Base-by-base conservation (phyloP, 2,329 filamentous ascomycete species). In the Fusarium sp. region DNA sequence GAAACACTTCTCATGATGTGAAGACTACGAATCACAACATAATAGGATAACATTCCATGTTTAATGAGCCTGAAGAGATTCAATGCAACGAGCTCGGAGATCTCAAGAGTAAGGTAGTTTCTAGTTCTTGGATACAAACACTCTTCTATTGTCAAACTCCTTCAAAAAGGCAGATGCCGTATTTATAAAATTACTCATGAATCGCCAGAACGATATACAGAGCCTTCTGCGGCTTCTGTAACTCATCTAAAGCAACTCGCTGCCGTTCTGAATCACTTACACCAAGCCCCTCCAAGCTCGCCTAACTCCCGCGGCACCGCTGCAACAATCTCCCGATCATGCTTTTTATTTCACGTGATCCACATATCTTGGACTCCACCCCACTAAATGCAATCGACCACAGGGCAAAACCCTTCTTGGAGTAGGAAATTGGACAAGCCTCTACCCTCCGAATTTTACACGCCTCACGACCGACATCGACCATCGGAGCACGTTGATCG, bases 401-500 rank as follows among this genome's bases (percentile, higher is more conserved):
- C 45, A 49, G 46, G 46, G 46, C 46, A 49, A 31, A 83, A 82
- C 82, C 81, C 82, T 83, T 81, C 74, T 72, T 77, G 76, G 77
- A 82, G 82, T 79, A 83, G 82, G 80, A 79, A 82, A 82, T 79
- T 83, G 82, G 80, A 79, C 78, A 78, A 82, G 81, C 78, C 76
- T 80, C 78, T 78, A 78, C 76, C 75, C 78, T 78, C 74, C 78
- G 77, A 81, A 82, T 80, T 79, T 80, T 78, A 80, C 78, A 82
- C 79, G 80, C 78, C 80, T 78, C 76, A 76, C 78, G 79, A 83
- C 79, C 70, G 80, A 82, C 79, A 82, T 81, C 80, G 82, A 83
- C 81, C 80, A 81, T 77, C 79, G 79, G 79, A 82, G 79, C 80
- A 78, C 80, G 80, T 83, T 86, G 85, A 86, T 87, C 84, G 83